Percentiles rank a stretch among this genome's conserved stretches.
phyloP scores from a whole-genome alignment of 1,284 basidiomycete species.

The Trichosporon sp. region DNA sequence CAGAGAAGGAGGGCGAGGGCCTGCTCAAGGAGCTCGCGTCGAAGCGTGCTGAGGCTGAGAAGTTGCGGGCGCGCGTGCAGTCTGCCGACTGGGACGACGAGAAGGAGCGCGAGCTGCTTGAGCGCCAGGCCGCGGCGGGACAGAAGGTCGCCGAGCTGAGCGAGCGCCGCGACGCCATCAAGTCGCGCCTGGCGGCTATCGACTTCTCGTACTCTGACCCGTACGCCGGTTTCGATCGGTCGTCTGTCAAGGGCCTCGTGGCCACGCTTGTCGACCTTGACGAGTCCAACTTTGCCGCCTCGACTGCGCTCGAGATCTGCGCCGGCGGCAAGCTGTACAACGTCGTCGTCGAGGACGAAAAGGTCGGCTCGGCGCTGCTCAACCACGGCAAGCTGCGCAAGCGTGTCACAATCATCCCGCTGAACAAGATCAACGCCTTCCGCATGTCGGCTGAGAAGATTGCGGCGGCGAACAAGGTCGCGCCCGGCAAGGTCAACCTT shows the following conservation, averaged over 20 bases:
- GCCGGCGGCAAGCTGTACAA: conserved; percentile 91
- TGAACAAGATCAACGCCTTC: conserved; percentile 81
- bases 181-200: conserved; percentile 63
- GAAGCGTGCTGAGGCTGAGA: conserved; percentile 60
- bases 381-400: conserved; percentile 73
- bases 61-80: conserved; percentile 55
- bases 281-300: conserved; percentile 64
- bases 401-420: conserved; percentile 87
- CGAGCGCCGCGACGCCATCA: conserved; percentile 70
- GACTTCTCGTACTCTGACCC: conserved; percentile 82
- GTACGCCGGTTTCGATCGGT: conserved; percentile 72
- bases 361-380: conserved; percentile 77
- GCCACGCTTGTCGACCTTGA: conserved; percentile 74
- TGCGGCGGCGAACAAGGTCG: conserved; percentile 65
- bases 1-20: conserved; percentile 77
- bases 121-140: conserved; percentile 57
- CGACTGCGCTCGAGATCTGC: conserved; percentile 88
- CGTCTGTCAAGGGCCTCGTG: conserved; percentile 88
- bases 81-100: conserved; percentile 73
- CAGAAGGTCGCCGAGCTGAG: conserved; percentile 57
- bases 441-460: conserved; percentile 68
- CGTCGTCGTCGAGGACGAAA: conserved; percentile 86
- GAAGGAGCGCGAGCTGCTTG: conserved; percentile 64
- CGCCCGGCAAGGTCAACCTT: conserved; percentile 73
- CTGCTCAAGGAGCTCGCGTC: conserved; percentile 60